A percentile compares a stretch with the other conserved stretches of the same genome.
Evolutionary conservation across 352 stramenopile species (phyloP).

Genomic region (Phytophthora colocasiae): DNA sequence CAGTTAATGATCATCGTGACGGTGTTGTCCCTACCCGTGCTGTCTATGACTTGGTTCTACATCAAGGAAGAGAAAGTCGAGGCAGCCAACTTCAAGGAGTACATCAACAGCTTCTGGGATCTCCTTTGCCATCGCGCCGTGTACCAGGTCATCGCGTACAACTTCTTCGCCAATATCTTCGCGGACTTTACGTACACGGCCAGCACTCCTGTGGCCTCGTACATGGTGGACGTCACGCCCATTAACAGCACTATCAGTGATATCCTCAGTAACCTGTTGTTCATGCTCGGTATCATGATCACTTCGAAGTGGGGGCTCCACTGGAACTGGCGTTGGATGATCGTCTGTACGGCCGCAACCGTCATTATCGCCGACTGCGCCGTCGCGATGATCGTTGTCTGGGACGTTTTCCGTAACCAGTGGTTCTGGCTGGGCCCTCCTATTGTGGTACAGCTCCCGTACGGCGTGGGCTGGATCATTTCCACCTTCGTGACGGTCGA

Average conservation of each 20-base stretch:
- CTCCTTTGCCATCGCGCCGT: slow-evolving; percentile 36
- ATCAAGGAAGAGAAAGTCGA: slow-evolving; percentile 40
- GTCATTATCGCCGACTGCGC: slow-evolving; percentile 21
- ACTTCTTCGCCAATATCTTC: slow-evolving; percentile 48
- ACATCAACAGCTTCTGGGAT: slow-evolving; percentile 40
- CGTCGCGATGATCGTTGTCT: slow-evolving; percentile 21
- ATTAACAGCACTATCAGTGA: slow-evolving; percentile 39
- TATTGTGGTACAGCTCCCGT: slow-evolving; percentile 30
- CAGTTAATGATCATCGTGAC: slow-evolving; percentile 54
- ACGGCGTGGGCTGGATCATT: slow-evolving; percentile 31
- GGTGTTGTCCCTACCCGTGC: slow-evolving; percentile 21
- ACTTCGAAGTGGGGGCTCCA: slow-evolving; percentile 40
- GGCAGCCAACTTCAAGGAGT: slow-evolving; percentile 32
- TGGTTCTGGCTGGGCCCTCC: slow-evolving; percentile 29
- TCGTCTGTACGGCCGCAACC: slow-evolving; percentile 9
- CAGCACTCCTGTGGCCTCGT: slow-evolving; percentile 24
- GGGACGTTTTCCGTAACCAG: slow-evolving; percentile 29
- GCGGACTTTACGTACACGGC: slow-evolving; percentile 36
- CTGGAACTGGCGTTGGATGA: slow-evolving; percentile 35
- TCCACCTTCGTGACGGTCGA: slow-evolving; percentile 29
- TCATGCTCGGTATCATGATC: slow-evolving; percentile 44
- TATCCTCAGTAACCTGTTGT: slow-evolving; percentile 44
- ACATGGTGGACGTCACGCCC: slow-evolving; percentile 43
- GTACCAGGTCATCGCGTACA: slow-evolving; percentile 45
- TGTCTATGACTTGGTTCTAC: slow-evolving; percentile 44